Conservation (phyloP, 345 rosid genomes). For the Murraya paniculata region DNA sequence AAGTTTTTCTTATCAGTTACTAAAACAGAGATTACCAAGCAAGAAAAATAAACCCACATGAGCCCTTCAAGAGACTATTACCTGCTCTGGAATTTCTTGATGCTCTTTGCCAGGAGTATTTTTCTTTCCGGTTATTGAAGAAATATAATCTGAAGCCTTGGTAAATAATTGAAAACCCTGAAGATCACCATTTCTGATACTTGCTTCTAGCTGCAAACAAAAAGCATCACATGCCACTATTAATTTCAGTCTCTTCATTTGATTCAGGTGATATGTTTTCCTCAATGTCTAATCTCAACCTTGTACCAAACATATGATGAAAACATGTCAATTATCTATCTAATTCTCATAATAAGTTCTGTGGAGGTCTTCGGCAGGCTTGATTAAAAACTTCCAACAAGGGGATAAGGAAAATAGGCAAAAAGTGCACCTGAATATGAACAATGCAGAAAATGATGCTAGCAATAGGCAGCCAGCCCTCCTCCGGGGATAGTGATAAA, state of each 20-base stretch:
- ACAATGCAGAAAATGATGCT: conserved; percentile 78
- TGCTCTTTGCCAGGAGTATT: conserved; percentile 26
- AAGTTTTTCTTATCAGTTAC: conserved; percentile 6
- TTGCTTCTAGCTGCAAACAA: conserved; percentile 70
- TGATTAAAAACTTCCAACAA: not conserved
- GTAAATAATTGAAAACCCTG: conserved; percentile 55
- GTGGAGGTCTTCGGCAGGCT: not conserved
- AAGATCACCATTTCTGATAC: conserved; percentile 79
- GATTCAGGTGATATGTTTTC: not conserved
- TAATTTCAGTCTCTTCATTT: not conserved
- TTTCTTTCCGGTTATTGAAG: conserved; percentile 30
- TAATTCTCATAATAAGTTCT: not conserved
- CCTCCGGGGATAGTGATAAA: conserved; percentile 78
- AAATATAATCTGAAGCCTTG: conserved; percentile 32
- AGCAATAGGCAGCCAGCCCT: conserved; percentile 92
- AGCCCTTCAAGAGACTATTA: conserved; percentile 13
- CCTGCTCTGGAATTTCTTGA: conserved; percentile 35
- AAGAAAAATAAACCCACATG: not conserved
- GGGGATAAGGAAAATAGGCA: not conserved
- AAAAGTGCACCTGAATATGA: conserved; percentile 75
- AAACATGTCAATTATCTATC: not conserved
- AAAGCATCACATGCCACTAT: not conserved
- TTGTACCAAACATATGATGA: not conserved
- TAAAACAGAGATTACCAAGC: not conserved
- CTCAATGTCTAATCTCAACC: not conserved